Percentiles rank a stretch among this genome's conserved stretches.
These are phyloP conservation scores for Paraphoma chrysanthemicola DNA, from an alignment of 2,329 filamentous ascomycete genomes.

Conservation along the genomic window DNA sequence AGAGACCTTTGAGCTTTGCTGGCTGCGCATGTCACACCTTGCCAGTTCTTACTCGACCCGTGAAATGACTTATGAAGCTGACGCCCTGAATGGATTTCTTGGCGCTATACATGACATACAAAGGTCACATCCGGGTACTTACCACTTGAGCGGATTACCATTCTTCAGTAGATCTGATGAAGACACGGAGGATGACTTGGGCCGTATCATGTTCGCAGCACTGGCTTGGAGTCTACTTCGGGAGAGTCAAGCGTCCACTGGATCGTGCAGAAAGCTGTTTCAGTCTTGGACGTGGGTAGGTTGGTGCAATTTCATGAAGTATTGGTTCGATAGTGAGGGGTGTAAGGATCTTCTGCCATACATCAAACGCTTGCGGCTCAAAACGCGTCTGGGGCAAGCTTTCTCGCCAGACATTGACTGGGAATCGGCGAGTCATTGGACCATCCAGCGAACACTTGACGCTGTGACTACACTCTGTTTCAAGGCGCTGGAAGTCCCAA, in stretches of 20 bases:
- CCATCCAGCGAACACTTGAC: neutral
- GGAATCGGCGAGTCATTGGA: neutral
- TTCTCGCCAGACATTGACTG: too few species aligned
- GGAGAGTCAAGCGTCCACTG: too few species aligned
- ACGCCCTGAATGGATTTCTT: neutral
- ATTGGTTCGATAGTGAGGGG: too few species aligned
- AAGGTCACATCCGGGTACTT: too few species aligned
- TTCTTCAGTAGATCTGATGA: neutral
- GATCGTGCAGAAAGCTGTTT: neutral
- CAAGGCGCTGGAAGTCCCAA: neutral
- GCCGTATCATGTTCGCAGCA: neutral
- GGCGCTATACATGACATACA: neutral
- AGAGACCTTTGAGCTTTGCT: too few species aligned
- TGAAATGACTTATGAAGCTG: neutral
- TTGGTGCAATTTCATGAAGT: neutral
- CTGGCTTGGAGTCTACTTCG: neutral
- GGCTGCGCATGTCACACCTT: neutral
- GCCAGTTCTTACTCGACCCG: neutral
- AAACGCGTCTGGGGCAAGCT: too few species aligned
- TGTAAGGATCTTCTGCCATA: too few species aligned
- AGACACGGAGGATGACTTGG: neutral
- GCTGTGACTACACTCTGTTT: neutral
- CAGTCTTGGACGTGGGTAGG: neutral
- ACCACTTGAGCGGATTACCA: neutral
- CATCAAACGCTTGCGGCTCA: too few species aligned